A percentile compares a stretch with the other conserved stretches of the same genome.
These are phyloP conservation scores for Fraxinus xanthoxyloides DNA, from an alignment of 305 asterid genomes.

Conservation along the genomic window DNA sequence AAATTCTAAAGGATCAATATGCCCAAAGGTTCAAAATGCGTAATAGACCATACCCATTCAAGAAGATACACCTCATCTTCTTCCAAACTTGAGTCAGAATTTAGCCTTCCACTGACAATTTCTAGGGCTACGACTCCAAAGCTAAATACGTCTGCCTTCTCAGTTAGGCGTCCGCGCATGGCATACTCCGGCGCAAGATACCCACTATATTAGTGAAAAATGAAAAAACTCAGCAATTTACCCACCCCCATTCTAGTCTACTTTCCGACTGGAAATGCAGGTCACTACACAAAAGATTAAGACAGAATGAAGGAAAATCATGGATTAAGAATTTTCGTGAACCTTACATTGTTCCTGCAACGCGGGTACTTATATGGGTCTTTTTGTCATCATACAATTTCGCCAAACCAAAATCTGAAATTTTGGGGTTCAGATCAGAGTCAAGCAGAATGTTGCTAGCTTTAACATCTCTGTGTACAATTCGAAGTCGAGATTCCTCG, in stretches of 20 bases:
- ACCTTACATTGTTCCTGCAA: conserved; percentile 82
- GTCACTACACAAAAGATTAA: background rate
- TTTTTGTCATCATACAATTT: conserved; percentile 70
- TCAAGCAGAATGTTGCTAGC: conserved; percentile 82
- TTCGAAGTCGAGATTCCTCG: conserved; percentile 72
- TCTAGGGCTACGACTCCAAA: conserved; percentile 82
- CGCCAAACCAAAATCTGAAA: conserved; percentile 86
- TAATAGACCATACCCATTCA: conserved; percentile 63
- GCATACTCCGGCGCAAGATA: conserved; percentile 94
- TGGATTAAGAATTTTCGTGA: background rate
- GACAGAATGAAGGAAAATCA: background rate
- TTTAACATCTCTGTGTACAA: conserved; percentile 88
- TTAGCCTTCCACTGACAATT: conserved; percentile 67
- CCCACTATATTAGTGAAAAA: conserved; percentile 43
- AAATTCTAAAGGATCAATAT: background rate
- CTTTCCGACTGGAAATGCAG: background rate
- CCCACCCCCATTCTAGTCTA: background rate
- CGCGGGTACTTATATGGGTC: conserved; percentile 78
- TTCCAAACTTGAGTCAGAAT: conserved; percentile 54
- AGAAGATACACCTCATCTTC: conserved; percentile 63
- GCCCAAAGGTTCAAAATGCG: background rate
- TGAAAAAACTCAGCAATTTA: background rate
- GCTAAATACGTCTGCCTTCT: conserved; percentile 75
- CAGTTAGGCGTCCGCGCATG: conserved; percentile 77
- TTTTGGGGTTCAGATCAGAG: conserved; percentile 59